Conservation (phyloP, 345 rosid species). For the Eucalyptus guilfoylei region DNA sequence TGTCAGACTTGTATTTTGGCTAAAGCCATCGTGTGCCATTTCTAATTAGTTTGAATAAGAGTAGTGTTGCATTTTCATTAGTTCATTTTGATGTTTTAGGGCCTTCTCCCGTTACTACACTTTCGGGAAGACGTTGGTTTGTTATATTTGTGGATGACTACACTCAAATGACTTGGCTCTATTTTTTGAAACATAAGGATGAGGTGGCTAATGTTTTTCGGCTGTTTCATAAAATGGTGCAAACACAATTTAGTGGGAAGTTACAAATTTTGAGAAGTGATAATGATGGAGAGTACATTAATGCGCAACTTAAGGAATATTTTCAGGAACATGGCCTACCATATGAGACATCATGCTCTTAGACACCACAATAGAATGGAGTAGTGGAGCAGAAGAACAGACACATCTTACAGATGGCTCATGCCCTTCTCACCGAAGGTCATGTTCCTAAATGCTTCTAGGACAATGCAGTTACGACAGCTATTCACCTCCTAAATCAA, state of each 20-base stretch:
- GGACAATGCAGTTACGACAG: background rate
- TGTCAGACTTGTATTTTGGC: background rate
- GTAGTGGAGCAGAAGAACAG: background rate
- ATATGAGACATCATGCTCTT: background rate
- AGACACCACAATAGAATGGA: background rate
- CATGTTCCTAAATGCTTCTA: background rate
- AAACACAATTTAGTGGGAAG: too few relatives aligned
- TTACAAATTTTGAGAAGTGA: too few relatives aligned
- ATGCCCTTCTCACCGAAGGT: background rate
- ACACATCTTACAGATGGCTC: background rate
- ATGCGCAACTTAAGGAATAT: background rate
- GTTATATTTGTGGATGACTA: background rate
- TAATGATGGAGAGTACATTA: background rate
- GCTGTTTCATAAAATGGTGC: too few relatives aligned
- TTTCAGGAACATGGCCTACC: background rate
- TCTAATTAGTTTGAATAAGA: background rate
- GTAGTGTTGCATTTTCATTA: background rate
- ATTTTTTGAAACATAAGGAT: background rate
- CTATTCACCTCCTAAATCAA: background rate
- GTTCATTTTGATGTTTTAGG: background rate
- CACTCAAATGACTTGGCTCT: background rate
- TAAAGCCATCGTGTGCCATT: background rate
- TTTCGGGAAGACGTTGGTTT: background rate
- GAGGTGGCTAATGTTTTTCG: background rate
- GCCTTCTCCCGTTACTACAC: background rate